These are phyloP conservation scores for Oryza australiensis DNA, from an alignment of 176 grass and related monocot genomes.

Conservation along the genomic window DNA sequence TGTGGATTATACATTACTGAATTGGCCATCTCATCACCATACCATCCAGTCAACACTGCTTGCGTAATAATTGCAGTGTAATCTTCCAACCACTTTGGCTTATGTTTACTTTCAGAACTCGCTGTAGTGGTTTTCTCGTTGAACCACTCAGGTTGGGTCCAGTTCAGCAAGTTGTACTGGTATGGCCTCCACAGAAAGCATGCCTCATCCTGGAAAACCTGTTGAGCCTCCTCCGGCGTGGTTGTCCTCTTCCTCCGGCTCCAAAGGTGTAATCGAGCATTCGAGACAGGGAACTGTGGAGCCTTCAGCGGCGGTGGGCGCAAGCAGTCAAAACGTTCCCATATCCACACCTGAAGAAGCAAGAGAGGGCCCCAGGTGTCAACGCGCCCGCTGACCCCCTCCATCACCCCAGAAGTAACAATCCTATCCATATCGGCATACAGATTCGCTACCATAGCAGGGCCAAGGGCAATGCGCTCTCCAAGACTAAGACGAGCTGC, in stretches of 20 bases:
- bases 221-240: conserved; percentile 9
- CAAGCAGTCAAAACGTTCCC: conserved; percentile 49
- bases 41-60: conserved; percentile 33
- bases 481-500: conserved; percentile 52
- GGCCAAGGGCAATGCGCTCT: conserved; percentile 54
- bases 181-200: conserved; percentile 60
- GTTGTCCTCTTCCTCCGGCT: conserved; percentile 38
- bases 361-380: conserved; percentile 48
- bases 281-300: conserved; percentile 33
- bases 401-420: neutral
- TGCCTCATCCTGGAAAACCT: conserved; percentile 37
- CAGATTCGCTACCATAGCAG: conserved; percentile 46
- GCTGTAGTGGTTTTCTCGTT: conserved; percentile 13
- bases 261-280: conserved; percentile 34
- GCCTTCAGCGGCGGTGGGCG: conserved; percentile 23
- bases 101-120: conserved; percentile 31
- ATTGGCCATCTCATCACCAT: conserved; percentile 30
- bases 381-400: conserved; percentile 1
- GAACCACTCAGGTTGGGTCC: conserved; percentile 53
- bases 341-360: conserved; percentile 65
- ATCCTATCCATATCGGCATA: conserved; percentile 51
- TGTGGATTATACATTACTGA: conserved; percentile 53
- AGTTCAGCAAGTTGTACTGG: conserved; percentile 26
- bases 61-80: conserved; percentile 46
- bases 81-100: conserved; percentile 44